phyloP scores from a whole-genome alignment of 805 yeast species.

The Yamadazyma sp. region DNA sequence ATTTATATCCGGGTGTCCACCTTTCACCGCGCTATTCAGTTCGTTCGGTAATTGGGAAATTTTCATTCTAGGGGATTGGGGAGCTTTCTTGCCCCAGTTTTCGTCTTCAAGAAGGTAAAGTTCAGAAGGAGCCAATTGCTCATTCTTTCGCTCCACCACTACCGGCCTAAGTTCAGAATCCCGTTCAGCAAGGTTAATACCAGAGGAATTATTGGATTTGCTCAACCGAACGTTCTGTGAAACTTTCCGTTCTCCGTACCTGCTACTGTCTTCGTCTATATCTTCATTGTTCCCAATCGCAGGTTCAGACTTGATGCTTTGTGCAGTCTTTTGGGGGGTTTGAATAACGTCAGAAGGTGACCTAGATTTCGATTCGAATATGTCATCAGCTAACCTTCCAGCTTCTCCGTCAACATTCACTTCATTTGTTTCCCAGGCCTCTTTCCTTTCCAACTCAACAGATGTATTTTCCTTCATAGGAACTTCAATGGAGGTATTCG shows the following conservation, averaged over 20 bases:
- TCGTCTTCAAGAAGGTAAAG: conserved; percentile 8
- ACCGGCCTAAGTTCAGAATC: background rate
- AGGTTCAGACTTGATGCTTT: conserved; percentile 22
- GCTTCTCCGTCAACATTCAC: conserved; percentile 30
- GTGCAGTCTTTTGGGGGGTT: conserved; percentile 18
- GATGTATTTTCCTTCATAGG: conserved; percentile 10
- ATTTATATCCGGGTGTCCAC: no score
- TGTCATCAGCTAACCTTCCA: conserved; percentile 40
- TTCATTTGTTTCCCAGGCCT: conserved; percentile 37
- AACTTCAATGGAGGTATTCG: background rate
- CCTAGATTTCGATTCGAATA: conserved; percentile 28
- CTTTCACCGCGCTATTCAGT: no score
- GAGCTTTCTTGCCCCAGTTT: conserved; percentile 1
- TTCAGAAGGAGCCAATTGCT: conserved; percentile 8
- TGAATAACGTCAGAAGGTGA: conserved; percentile 13
- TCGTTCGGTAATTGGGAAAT: background rate
- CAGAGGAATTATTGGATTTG: conserved; percentile 15
- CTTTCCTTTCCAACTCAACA: conserved; percentile 25
- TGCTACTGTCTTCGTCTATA: background rate
- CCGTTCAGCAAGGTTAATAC: conserved; percentile 8
- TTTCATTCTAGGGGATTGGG: background rate
- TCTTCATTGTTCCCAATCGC: background rate
- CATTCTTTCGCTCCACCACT: conserved; percentile 1
- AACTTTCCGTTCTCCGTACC: no score
- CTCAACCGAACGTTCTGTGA: conserved; percentile 13